A percentile compares a stretch with the other conserved stretches of the same genome.
phyloP scores from a whole-genome alignment of 108 stramenopile genomes.

The Nitzschia sp. region DNA sequence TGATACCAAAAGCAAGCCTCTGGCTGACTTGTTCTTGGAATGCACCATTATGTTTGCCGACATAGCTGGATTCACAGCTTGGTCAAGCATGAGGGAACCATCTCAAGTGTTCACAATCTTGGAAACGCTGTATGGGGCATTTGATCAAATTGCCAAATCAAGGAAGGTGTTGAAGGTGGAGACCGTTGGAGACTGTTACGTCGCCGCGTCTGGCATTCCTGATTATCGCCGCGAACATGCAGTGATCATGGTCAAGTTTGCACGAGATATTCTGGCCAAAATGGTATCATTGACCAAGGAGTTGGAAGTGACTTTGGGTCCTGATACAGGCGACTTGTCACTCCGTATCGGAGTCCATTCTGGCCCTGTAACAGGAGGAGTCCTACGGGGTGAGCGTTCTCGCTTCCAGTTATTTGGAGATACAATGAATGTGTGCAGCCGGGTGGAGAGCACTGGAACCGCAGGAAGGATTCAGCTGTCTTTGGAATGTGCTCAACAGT shows the following conservation, averaged over 20 bases:
- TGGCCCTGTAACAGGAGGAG: conserved; percentile 49
- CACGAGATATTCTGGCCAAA: not conserved
- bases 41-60: conserved; percentile 5
- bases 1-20: not conserved
- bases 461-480: conserved; percentile 40
- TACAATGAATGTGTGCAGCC: conserved; percentile 34
- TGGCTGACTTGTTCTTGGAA: not conserved
- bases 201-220: not conserved
- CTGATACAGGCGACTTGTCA: conserved; percentile 23
- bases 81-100: conserved; percentile 2
- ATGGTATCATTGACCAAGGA: not conserved
- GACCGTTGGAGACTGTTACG: conserved; percentile 48
- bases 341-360: conserved; percentile 26
- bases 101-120: conserved; percentile 13
- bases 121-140: conserved; percentile 13
- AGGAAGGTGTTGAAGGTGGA: conserved; percentile 7
- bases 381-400: conserved; percentile 55
- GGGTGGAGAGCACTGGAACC: conserved; percentile 48
- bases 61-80: conserved; percentile 9
- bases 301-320: conserved; percentile 19
- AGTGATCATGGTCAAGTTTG: conserved; percentile 29
- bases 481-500: conserved; percentile 31
- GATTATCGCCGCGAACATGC: conserved; percentile 11
- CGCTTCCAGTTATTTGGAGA: conserved; percentile 65
- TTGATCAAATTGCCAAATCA: not conserved